Base-by-base conservation (phyloP, 345 rosid species). In the Syzygium aromaticum region DNA sequence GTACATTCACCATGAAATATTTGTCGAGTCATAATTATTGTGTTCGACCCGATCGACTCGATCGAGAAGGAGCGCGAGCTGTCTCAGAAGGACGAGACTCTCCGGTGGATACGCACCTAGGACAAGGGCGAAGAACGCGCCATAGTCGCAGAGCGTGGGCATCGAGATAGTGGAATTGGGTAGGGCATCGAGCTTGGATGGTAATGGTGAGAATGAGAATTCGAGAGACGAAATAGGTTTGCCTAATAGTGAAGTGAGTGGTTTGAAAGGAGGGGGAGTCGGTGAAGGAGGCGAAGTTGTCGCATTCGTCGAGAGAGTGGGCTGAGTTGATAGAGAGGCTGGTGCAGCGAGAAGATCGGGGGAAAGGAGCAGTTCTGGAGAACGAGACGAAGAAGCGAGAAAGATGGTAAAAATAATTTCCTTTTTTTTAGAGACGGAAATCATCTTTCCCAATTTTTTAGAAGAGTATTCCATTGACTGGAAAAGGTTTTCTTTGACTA, bases 221-320 rank as follows among this genome's bases (percentile, higher is more conserved):
- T 77, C 82, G 16, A 11, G 87, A 56, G 54, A 63, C 4, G 46
- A 43, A 43, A 43, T 43, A 7, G 46, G 46, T 6, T 43, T 43
- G 46, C 46, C 46, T 6, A 43, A 43, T 7, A 43, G 46, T 43
- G 46, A 43, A 43, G 46, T 43, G 7, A 15, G 19, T 51, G 28
- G 51, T 43, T 43, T 43, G 46, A 43, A 43, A 43, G 46, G 46
- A 5, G 46, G 46, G 46, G 46, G 46, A 43, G 46, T 43, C 46
- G 46, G 46, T 43, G 46, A 43, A 43, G 46, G 46, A 43, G 46
- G 46, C 6, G 46, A 7, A 43, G 46, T 43, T 43, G 46, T 5
- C 7, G 23, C 99, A 96, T 88, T 97, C 96, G 13, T 98, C 97
- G 98, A 97, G 98, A 2, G 98, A 98, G 91, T 95, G 99, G 99